phyloP scores from a whole-genome alignment of 352 stramenopile species.

The Phytophthora podocarpi region DNA sequence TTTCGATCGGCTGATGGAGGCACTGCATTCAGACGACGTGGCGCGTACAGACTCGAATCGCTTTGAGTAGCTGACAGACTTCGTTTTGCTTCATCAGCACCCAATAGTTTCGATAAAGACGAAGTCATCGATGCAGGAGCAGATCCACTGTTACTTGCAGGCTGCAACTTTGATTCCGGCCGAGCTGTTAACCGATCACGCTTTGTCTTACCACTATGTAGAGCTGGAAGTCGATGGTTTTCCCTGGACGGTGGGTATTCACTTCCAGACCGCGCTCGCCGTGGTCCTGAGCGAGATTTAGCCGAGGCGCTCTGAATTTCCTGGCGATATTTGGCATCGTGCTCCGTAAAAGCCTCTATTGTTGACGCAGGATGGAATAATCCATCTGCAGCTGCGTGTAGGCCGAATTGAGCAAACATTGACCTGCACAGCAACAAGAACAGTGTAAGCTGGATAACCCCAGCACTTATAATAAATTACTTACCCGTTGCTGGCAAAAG shows the following conservation, averaged over 20 bases:
- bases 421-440: constrained; percentile 29
- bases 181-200: constrained; percentile 37
- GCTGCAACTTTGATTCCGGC: constrained; percentile 32
- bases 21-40: constrained; percentile 43
- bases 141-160: constrained; percentile 11
- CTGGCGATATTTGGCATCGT: constrained; percentile 69
- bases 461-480: not conserved
- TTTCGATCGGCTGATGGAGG: constrained; percentile 62
- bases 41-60: constrained; percentile 65
- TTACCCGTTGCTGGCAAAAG: constrained; percentile 8
- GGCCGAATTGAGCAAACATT: constrained; percentile 61
- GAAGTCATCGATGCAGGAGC: constrained; percentile 24
- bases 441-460: too few species aligned
- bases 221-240: constrained; percentile 35
- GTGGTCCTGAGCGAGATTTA: constrained; percentile 11
- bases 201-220: constrained; percentile 36
- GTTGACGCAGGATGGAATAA: constrained; percentile 79
- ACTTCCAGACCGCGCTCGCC: constrained; percentile 13
- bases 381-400: constrained; percentile 70
- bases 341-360: constrained; percentile 79
- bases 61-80: constrained; percentile 49
- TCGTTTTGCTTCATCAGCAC: constrained; percentile 1
- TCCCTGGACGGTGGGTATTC: constrained; percentile 46
- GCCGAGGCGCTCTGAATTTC: constrained; percentile 8
- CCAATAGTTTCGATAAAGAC: constrained; percentile 20